Conservation (phyloP, 1,139 yeast genomes). For the Hansenula sp. region DNA sequence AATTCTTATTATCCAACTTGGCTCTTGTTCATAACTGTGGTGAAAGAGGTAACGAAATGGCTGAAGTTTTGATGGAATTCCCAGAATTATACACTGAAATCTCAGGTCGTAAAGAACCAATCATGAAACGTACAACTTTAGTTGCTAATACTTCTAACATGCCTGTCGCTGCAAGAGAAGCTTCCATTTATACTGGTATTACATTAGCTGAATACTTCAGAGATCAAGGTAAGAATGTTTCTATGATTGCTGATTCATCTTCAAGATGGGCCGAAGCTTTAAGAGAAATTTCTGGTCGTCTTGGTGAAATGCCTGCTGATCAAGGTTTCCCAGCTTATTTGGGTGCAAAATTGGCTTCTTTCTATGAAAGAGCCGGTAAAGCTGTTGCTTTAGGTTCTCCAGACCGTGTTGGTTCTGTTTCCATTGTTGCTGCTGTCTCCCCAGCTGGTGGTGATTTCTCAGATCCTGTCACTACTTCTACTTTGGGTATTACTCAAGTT, state of each 20-base stretch:
- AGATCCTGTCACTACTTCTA: slow-evolving; percentile 97
- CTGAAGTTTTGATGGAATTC: slow-evolving; percentile 99
- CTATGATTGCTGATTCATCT: slow-evolving; percentile 99
- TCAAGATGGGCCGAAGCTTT: slow-evolving; percentile 99
- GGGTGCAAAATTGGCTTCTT: slow-evolving; percentile 97
- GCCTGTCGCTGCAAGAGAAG: slow-evolving; percentile 99
- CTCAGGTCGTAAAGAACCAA: slow-evolving; percentile 93
- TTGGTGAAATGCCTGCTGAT: slow-evolving; percentile 99
- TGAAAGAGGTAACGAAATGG: slow-evolving; percentile 98
- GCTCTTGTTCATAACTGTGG: slow-evolving; percentile 41
- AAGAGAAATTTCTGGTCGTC: slow-evolving; percentile 99
- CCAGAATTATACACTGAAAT: slow-evolving; percentile 93
- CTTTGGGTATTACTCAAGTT: slow-evolving; percentile 98
- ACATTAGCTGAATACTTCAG: slow-evolving; percentile 98
- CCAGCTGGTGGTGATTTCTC: slow-evolving; percentile 99
- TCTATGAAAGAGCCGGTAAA: slow-evolving; percentile 99
- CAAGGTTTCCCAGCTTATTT: slow-evolving; percentile 99
- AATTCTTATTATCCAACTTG: slow-evolving; percentile 33
- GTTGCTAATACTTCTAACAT: slow-evolving; percentile 98
- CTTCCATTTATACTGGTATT: slow-evolving; percentile 97
- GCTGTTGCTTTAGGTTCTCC: slow-evolving; percentile 96
- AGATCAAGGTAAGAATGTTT: slow-evolving; percentile 98
- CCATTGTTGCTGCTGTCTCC: slow-evolving; percentile 98
- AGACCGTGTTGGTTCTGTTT: slow-evolving; percentile 92
- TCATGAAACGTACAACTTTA: slow-evolving; percentile 98